A percentile compares a stretch with the other conserved stretches of the same genome.
Conservation (phyloP, 805 yeast genomes). For the Ascoidea asiatica region DNA sequence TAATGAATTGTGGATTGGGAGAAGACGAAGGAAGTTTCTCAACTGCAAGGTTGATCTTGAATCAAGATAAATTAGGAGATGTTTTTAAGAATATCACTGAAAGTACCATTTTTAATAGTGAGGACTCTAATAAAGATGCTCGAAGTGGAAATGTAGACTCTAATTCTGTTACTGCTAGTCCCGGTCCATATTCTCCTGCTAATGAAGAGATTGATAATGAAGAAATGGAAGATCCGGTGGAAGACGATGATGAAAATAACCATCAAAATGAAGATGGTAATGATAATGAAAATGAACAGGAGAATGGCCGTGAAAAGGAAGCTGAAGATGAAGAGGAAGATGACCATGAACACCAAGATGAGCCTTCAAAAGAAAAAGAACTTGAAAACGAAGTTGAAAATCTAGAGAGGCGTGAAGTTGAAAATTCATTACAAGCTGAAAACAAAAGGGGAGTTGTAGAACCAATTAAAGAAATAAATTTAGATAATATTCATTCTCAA, state of each 20-base stretch:
- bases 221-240: conserved; percentile 1
- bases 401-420: no score
- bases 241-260: conserved; percentile 4
- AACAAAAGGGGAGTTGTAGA: no score
- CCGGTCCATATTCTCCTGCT: no score
- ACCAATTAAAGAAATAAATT: no score
- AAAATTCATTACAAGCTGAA: no score
- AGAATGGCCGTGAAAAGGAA: no score
- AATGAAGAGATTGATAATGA: neutral
- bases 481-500: no score
- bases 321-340: no score
- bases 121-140: neutral
- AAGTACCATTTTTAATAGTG: neutral
- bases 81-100: conserved; percentile 9
- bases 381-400: neutral
- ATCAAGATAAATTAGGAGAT: conserved; percentile 22
- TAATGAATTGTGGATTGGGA: conserved; percentile 22
- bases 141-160: neutral
- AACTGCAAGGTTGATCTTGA: conserved; percentile 23
- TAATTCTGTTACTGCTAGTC: no score
- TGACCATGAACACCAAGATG: neutral
- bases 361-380: neutral
- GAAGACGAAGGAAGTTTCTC: conserved; percentile 12
- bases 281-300: conserved; percentile 4
- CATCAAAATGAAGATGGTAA: conserved; percentile 3